Conservation (phyloP, 192 early-diverging fungal genomes). For the Pilobolus umbonatus region DNA sequence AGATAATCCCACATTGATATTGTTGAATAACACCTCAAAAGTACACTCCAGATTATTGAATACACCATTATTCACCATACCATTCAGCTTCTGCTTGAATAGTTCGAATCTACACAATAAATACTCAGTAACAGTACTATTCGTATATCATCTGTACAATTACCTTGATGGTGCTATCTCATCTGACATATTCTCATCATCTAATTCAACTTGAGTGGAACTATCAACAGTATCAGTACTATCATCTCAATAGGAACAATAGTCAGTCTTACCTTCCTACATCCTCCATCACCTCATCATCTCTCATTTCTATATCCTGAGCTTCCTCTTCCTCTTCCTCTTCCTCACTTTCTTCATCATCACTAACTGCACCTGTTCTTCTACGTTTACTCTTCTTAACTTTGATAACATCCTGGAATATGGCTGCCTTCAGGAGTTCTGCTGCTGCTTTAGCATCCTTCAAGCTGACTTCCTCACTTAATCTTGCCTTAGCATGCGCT, state of each 20-base stretch:
- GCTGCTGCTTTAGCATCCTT: constrained; percentile 83
- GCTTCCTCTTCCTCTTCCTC: constrained; percentile 32
- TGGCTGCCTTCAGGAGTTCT: constrained; percentile 78
- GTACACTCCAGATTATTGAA: constrained; percentile 21
- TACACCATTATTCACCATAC: neutral
- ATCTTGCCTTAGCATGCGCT: constrained; percentile 90
- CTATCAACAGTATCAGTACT: neutral
- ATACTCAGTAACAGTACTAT: neutral
- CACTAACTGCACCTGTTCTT: constrained; percentile 35
- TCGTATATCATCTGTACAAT: neutral
- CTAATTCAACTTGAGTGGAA: neutral
- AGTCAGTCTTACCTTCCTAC: neutral
- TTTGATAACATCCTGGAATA: constrained; percentile 85
- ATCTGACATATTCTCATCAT: constrained; percentile 25
- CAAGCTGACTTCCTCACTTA: constrained; percentile 76
- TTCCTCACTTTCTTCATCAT: constrained; percentile 42
- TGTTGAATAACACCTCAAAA: neutral
- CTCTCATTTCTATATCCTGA: constrained; percentile 6
- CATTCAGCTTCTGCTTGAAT: neutral
- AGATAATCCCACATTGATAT: neutral
- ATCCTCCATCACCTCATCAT: constrained; percentile 21
- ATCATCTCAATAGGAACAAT: neutral
- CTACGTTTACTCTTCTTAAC: constrained; percentile 43
- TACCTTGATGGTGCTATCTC: constrained; percentile 15
- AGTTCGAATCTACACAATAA: neutral